phyloP scores from a whole-genome alignment of 345 rosid species.

The Balakata baccata region DNA sequence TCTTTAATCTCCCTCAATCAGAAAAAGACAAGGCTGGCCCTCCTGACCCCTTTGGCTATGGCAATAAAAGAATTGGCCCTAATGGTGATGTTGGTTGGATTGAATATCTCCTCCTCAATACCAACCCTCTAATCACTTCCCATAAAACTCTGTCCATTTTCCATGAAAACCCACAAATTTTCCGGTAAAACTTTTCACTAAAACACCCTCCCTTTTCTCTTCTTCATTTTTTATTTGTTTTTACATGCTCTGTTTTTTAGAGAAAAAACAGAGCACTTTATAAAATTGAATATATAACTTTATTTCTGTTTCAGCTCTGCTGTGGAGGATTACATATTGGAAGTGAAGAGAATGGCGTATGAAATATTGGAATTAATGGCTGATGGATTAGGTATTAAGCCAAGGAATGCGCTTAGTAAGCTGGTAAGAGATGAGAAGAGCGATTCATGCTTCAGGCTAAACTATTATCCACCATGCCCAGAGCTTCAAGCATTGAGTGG shows the following conservation, averaged over 20 bases:
- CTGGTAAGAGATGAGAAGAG: constrained; percentile 34
- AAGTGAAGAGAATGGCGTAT: constrained; percentile 31
- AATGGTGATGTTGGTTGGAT: constrained; percentile 84
- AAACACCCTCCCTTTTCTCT: no score
- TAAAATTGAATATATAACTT: background rate
- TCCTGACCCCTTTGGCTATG: constrained; percentile 79
- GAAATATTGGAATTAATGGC: constrained; percentile 33
- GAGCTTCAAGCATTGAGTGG: constrained; percentile 37
- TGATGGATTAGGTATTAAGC: constrained; percentile 32
- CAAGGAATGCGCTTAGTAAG: constrained; percentile 29
- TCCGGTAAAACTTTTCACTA: constrained; percentile 40
- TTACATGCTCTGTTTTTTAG: constrained; percentile 10
- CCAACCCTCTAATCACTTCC: constrained; percentile 33
- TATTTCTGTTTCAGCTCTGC: constrained; percentile 11
- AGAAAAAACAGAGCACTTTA: background rate
- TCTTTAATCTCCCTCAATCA: constrained; percentile 59
- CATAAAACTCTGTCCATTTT: constrained; percentile 32
- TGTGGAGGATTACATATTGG: constrained; percentile 35
- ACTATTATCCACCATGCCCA: constrained; percentile 54
- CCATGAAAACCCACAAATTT: constrained; percentile 32
- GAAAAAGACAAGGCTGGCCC: constrained; percentile 64
- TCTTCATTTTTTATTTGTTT: background rate
- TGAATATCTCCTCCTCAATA: constrained; percentile 60
- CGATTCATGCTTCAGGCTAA: constrained; percentile 54
- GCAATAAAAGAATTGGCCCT: constrained; percentile 57